A percentile compares a stretch with the other conserved stretches of the same genome.
These are phyloP conservation scores for Penicillium sp. DNA, from an alignment of 2,329 filamentous ascomycete species.

Conservation along the genomic window DNA sequence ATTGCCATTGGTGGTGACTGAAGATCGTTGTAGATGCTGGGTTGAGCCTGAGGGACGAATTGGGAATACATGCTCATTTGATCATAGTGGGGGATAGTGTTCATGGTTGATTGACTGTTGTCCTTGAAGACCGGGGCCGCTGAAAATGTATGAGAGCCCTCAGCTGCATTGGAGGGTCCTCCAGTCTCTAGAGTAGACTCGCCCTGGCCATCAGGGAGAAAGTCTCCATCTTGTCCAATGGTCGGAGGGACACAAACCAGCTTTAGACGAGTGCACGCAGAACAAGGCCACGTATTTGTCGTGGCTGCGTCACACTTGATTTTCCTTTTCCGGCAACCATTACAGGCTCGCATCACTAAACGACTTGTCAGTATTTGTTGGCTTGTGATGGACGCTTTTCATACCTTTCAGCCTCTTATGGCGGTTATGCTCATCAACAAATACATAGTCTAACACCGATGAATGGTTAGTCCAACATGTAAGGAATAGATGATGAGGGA, in stretches of 20 bases:
- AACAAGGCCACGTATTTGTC: constrained; percentile 96
- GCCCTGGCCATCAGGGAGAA: constrained; percentile 29
- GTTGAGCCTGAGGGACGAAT: constrained; percentile 35
- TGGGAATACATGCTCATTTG: constrained; percentile 43
- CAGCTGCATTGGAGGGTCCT: constrained; percentile 41
- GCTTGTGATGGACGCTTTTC: constrained; percentile 13
- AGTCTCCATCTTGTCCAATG: constrained; percentile 67
- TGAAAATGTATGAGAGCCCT: constrained; percentile 54
- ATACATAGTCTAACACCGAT: constrained; percentile 78
- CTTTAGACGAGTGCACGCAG: constrained; percentile 87
- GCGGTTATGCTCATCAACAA: constrained; percentile 97
- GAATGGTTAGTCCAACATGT: constrained; percentile 10
- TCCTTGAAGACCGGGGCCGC: constrained; percentile 48
- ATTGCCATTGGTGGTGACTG: constrained; percentile 34
- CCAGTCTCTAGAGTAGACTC: constrained; percentile 29
- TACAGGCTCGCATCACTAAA: constrained; percentile 92
- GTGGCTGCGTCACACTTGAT: constrained; percentile 98
- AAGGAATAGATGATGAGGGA: constrained; percentile 1
- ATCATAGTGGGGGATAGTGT: constrained; percentile 47
- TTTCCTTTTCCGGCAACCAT: constrained; percentile 90
- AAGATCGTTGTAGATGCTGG: constrained; percentile 33
- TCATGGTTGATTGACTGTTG: constrained; percentile 54
- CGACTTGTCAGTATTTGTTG: constrained; percentile 14
- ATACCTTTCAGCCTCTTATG: constrained; percentile 94
- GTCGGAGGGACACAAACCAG: constrained; percentile 89